phyloP scores from a whole-genome alignment of 345 rosid genomes.

The Eucalyptus regnans region DNA sequence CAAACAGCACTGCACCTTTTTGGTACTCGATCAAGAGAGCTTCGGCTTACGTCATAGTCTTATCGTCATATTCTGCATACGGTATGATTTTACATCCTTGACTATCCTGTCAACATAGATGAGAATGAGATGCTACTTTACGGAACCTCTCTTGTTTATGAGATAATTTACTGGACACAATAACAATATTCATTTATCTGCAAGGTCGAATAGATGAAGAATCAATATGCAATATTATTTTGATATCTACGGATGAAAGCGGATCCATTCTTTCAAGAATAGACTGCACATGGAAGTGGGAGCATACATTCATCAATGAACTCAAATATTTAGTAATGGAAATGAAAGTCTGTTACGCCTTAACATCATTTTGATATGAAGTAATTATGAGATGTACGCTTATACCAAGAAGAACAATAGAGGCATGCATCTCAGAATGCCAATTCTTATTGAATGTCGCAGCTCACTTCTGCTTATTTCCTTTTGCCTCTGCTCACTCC shows the following conservation, averaged over 20 bases:
- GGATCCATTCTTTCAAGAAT: background rate
- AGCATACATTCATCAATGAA: background rate
- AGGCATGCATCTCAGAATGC: background rate
- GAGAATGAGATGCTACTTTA: background rate
- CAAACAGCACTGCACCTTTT: background rate
- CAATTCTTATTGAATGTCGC: background rate
- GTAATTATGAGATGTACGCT: background rate
- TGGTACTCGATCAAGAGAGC: conserved; percentile 9
- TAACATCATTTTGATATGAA: background rate
- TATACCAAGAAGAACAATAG: background rate
- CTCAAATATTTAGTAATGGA: background rate
- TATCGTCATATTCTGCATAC: background rate
- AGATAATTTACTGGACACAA: background rate
- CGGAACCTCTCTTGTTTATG: background rate
- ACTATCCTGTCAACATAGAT: background rate
- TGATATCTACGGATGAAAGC: background rate
- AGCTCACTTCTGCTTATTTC: background rate
- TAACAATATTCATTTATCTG: background rate
- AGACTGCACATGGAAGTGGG: background rate
- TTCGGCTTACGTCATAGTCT: conserved; percentile 1
- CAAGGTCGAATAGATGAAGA: background rate
- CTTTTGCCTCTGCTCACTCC: background rate
- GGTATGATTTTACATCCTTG: background rate
- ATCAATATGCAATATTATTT: background rate
- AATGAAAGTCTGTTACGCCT: background rate